Base-by-base conservation (phyloP, 352 stramenopile species). In the Phytophthora podocarpi region DNA sequence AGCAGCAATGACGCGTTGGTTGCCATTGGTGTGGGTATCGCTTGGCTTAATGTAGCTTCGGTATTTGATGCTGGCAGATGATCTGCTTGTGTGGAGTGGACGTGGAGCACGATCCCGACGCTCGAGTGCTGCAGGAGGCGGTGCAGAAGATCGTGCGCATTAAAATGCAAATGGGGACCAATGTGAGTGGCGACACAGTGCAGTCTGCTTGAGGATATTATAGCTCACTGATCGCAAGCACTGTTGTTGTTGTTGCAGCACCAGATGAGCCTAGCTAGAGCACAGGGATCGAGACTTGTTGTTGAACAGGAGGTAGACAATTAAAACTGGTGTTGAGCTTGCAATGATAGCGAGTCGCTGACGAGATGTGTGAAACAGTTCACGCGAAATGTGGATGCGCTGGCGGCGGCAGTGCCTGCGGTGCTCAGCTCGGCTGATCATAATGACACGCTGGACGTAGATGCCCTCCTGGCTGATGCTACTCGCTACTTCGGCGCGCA, bases 131-230 rank as follows among this genome's bases (percentile, higher is more conserved):
- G 10, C 48, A 65, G 20, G 47, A 73, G 21, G 66, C 77, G n/a
- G 30, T 87, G 56, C 65, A 72, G 49, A 82, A 76, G 57, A 60
- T 85, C 27, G 45, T 74, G 18, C 61, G 59, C 39, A 78, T 87
- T 35, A 87, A 87, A 39, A 61, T 80, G 32, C 72, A 83, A 60
- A 87, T 87, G 75, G 63, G 63, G 35, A 40, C 10, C 23, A 63
- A 74, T 37, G 77, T 87, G 43, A 51, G 43, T 64, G 8, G 12
- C 18, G 36, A 47, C 10, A 21, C 32, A n/a, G 15, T 31, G 28
- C 2, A 43, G 30, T 36, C 12, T 32, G 18, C 11, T 54, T 15
- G 11, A 18, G 20, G 15, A 3, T 45, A 46, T 18, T 7, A 18
- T 28, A 30, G 20, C 11, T 42, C 12, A 54, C 15, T 68, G 40